Percentiles rank a stretch among this genome's conserved stretches.
phyloP scores from a whole-genome alignment of 1,139 yeast species.

The Suhomyces panamericanus region DNA sequence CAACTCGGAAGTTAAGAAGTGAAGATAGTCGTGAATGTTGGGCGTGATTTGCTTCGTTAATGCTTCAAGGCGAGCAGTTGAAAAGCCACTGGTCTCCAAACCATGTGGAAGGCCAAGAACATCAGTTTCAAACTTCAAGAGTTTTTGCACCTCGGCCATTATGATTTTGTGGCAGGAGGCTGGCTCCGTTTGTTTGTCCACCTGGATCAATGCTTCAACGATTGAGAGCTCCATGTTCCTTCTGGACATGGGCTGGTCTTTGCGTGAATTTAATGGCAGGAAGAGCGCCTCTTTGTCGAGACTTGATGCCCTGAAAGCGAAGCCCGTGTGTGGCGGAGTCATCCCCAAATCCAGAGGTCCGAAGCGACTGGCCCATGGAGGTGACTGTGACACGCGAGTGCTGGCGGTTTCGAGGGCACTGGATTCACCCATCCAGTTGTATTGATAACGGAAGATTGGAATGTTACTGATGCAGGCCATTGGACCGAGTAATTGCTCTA shows the following conservation, averaged over 20 bases:
- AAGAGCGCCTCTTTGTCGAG: constrained; percentile 15
- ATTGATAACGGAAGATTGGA: constrained; percentile 16
- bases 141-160: background rate
- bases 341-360: constrained; percentile 8
- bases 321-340: constrained; percentile 4
- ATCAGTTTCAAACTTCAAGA: background rate
- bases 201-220: constrained; percentile 19
- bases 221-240: constrained; percentile 35
- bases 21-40: constrained; percentile 15
- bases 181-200: constrained; percentile 5
- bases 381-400: constrained; percentile 1
- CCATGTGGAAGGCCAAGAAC: background rate
- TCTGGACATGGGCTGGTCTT: constrained; percentile 31
- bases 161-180: constrained; percentile 5
- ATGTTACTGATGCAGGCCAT: constrained; percentile 9
- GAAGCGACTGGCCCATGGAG: background rate
- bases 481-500: constrained; percentile 6
- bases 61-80: constrained; percentile 10
- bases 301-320: background rate
- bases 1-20: constrained; percentile 15
- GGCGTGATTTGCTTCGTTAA: constrained; percentile 6
- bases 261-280: constrained; percentile 31
- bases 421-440: constrained; percentile 16
- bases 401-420: background rate
- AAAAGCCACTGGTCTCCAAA: constrained; percentile 1